phyloP scores from a whole-genome alignment of 1,284 basidiomycete species.

The Malassezia dermatis region DNA sequence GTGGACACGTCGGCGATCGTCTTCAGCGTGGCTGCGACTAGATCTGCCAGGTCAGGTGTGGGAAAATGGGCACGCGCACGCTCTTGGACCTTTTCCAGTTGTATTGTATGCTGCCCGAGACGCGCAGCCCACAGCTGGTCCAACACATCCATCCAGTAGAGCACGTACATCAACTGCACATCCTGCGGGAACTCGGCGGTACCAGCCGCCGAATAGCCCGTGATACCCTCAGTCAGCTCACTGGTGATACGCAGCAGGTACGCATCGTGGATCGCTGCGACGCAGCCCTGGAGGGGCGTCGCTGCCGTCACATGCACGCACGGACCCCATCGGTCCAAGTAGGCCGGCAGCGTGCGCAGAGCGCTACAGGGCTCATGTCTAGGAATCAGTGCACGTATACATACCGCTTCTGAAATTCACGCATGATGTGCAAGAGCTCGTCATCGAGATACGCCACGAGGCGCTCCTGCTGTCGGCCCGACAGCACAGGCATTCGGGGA shows the following conservation, averaged over 20 bases:
- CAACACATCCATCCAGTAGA: slow-evolving; percentile 28
- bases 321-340: slow-evolving; percentile 21
- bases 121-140: slow-evolving; percentile 36
- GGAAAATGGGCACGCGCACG: not conserved
- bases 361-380: slow-evolving; percentile 20
- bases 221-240: slow-evolving; percentile 33
- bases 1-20: not conserved
- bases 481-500: slow-evolving; percentile 9
- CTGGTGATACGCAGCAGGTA: slow-evolving; percentile 33
- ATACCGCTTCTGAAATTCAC: slow-evolving; percentile 29
- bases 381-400: not conserved
- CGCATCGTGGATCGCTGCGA: slow-evolving; percentile 23
- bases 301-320: slow-evolving; percentile 24
- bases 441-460: slow-evolving; percentile 30
- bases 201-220: slow-evolving; percentile 18
- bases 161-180: slow-evolving; percentile 22
- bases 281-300: slow-evolving; percentile 26
- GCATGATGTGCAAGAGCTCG: slow-evolving; percentile 23
- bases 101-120: slow-evolving; percentile 23
- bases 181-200: not conserved
- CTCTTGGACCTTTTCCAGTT: slow-evolving; percentile 10
- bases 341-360: slow-evolving; percentile 22
- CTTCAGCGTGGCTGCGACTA: not conserved
- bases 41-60: not conserved
- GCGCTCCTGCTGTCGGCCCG: slow-evolving; percentile 27